Evolutionary conservation across 2,329 filamentous ascomycete genomes (phyloP).

Genomic region (Parafenestella ontariensis): DNA sequence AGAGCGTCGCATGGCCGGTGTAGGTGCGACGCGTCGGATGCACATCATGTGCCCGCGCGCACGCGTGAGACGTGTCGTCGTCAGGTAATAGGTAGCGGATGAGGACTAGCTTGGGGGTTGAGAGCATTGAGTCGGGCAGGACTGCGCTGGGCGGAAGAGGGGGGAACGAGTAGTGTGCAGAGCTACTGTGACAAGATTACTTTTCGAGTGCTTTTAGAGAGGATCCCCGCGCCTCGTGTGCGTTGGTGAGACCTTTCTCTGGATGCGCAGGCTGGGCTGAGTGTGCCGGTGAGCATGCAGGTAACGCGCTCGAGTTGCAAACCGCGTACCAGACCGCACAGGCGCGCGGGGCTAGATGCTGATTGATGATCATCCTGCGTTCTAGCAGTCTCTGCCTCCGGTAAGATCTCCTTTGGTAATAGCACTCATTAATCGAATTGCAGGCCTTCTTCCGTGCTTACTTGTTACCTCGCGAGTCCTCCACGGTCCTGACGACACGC

Average conservation of each 20-base stretch:
- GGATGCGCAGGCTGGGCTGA: constrained; percentile 1
- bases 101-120: not conserved
- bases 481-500: constrained; percentile 16
- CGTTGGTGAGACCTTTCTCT: not conserved
- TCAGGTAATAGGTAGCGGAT: constrained; percentile 6
- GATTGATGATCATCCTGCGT: constrained; percentile 1
- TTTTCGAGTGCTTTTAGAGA: not conserved
- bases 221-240: not conserved
- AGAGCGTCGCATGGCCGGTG: constrained; percentile 16
- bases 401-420: not conserved
- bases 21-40: constrained; percentile 23
- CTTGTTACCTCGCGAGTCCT: constrained; percentile 6
- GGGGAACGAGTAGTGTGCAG: not conserved
- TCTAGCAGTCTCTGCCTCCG: not conserved
- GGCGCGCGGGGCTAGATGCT: not conserved
- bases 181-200: not conserved
- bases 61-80: constrained; percentile 31
- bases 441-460: not conserved
- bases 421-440: not conserved
- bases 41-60: constrained; percentile 25
- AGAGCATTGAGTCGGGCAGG: constrained; percentile 2
- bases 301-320: not conserved
- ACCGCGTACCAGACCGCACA: not conserved
- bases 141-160: constrained; percentile 1
- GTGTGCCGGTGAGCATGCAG: constrained; percentile 3